A percentile compares a stretch with the other conserved stretches of the same genome.
phyloP scores from a whole-genome alignment of 1,284 basidiomycete species.

The Grifola frondosa region DNA sequence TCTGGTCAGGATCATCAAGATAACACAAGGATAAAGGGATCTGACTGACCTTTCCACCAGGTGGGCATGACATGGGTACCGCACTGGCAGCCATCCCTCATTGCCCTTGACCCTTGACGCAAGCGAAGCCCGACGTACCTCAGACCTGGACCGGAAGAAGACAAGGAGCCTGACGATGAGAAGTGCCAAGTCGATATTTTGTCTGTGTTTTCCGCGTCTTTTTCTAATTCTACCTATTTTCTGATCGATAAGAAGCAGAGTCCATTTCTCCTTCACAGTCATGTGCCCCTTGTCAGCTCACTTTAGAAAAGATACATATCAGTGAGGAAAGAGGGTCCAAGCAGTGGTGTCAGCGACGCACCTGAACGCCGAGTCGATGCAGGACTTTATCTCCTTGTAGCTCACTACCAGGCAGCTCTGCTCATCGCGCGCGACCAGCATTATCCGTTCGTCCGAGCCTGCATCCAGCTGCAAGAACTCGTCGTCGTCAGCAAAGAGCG shows the following conservation, averaged over 20 bases:
- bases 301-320: constrained; percentile 14
- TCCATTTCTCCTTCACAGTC: neutral
- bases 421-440: constrained; percentile 93
- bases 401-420: constrained; percentile 96
- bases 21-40: too few species aligned
- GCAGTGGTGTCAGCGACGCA: constrained; percentile 34
- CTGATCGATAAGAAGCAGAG: constrained; percentile 12
- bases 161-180: too few species aligned
- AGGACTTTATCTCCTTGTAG: constrained; percentile 89
- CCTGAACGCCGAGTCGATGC: constrained; percentile 80
- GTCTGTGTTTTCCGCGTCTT: constrained; percentile 29
- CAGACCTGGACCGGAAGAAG: too few species aligned
- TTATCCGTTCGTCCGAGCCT: constrained; percentile 90
- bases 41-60: too few species aligned
- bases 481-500: too few species aligned
- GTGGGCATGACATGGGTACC: too few species aligned
- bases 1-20: too few species aligned
- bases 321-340: neutral
- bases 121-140: too few species aligned
- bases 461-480: constrained; percentile 75
- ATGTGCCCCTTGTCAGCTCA: constrained; percentile 25
- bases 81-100: too few species aligned
- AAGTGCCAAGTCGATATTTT: constrained; percentile 22
- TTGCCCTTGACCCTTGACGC: too few species aligned
- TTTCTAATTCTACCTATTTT: constrained; percentile 30